Evolutionary conservation across 805 yeast genomes (phyloP).

Genomic region (Cyberlindnera sargentensis): DNA sequence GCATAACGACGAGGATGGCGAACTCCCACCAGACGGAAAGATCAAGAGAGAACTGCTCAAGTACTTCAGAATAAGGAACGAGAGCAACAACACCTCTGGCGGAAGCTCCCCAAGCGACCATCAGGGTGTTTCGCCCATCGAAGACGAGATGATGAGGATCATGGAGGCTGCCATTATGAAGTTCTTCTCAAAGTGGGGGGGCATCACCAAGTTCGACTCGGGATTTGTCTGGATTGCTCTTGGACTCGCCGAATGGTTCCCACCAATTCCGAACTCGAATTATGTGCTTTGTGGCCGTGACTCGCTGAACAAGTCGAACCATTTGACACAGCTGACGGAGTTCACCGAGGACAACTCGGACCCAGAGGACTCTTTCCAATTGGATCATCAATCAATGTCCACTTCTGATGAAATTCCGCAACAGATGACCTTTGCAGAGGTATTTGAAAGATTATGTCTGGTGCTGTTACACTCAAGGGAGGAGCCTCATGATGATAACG

Average conservation of each 20-base stretch:
- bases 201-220: conserved; percentile 65
- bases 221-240: conserved; percentile 86
- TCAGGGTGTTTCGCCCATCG: conserved; percentile 24
- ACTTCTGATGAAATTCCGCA: conserved; percentile 5
- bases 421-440: conserved; percentile 49
- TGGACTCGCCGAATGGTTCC: conserved; percentile 84
- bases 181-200: conserved; percentile 76
- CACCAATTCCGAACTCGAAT: conserved; percentile 32
- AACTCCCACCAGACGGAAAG: conserved; percentile 19
- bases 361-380: neutral
- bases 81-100: conserved; percentile 2
- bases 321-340: conserved; percentile 16
- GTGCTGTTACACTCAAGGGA: conserved; percentile 55
- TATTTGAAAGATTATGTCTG: conserved; percentile 68
- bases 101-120: conserved; percentile 6
- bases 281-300: conserved; percentile 22
- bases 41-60: conserved; percentile 54
- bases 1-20: conserved; percentile 28
- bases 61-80: conserved; percentile 41
- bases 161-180: conserved; percentile 54
- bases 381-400: conserved; percentile 17
- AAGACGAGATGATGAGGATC: conserved; percentile 44
- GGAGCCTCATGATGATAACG: conserved; percentile 1
- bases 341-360: conserved; percentile 13
- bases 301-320: conserved; percentile 13